Conservation (phyloP, 306 rosid species). For the Lathyrus aphaca region DNA sequence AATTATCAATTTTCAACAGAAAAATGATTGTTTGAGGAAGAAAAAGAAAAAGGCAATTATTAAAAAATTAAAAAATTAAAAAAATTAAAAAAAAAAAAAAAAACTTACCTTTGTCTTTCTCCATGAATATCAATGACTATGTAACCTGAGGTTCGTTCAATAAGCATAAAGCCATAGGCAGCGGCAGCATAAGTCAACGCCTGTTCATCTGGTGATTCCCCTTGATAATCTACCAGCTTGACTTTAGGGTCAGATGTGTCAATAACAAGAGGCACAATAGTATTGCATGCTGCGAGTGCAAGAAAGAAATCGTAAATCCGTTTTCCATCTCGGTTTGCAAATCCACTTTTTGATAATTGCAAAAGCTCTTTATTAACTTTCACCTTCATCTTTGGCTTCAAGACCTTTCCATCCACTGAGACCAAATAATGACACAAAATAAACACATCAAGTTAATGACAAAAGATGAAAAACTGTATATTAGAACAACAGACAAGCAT, state of each 20-base stretch:
- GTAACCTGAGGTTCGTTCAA: constrained; percentile 93
- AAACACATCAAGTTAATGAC: constrained; percentile 23
- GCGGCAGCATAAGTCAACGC: constrained; percentile 94
- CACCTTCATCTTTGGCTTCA: constrained; percentile 85
- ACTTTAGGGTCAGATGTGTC: constrained; percentile 69
- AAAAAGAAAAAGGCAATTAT: constrained; percentile 19
- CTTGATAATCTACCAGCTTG: constrained; percentile 90
- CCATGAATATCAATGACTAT: constrained; percentile 85
- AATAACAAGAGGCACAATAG: constrained; percentile 83
- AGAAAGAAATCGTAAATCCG: constrained; percentile 76
- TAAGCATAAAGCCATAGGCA: constrained; percentile 82
- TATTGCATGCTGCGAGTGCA: constrained; percentile 94
- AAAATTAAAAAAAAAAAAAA: not conserved
- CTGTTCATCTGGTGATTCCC: constrained; percentile 99
- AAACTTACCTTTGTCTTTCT: constrained; percentile 62
- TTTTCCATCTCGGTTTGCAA: constrained; percentile 49
- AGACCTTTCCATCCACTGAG: constrained; percentile 64
- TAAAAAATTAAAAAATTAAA: not conserved
- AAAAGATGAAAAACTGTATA: constrained; percentile 1
- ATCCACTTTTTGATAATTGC: constrained; percentile 53
- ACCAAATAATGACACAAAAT: constrained; percentile 39
- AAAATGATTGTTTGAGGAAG: constrained; percentile 27
- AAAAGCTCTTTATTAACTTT: constrained; percentile 68
- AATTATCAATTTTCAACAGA: not conserved
- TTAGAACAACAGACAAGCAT: constrained; percentile 15